phyloP scores from a whole-genome alignment of 2,329 filamentous ascomycete genomes.

The Phialophora macrospora region DNA sequence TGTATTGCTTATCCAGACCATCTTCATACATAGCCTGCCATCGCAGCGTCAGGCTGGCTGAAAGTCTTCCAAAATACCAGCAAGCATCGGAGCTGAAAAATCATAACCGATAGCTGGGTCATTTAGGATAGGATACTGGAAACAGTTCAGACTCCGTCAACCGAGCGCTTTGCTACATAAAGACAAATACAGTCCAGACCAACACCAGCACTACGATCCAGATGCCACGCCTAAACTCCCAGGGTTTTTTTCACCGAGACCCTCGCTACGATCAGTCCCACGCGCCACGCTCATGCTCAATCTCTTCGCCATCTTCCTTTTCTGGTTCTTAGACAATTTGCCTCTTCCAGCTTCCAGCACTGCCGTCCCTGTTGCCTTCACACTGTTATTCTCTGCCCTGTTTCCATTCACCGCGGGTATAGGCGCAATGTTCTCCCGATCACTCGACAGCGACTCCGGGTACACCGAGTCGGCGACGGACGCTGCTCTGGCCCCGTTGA shows the following conservation, averaged over 20 bases:
- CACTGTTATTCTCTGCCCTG: neutral
- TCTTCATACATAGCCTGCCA: neutral
- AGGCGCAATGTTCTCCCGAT: neutral
- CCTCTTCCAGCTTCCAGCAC: neutral
- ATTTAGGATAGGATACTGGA: neutral
- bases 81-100: neutral
- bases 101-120: neutral
- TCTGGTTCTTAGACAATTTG: conserved; percentile 7
- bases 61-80: neutral
- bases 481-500: neutral
- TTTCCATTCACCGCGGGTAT: neutral
- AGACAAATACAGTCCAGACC: neutral
- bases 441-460: conserved; percentile 1
- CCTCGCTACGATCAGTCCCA: neutral
- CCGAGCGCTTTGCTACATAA: neutral
- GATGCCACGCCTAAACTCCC: neutral
- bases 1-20: neutral
- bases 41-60: neutral
- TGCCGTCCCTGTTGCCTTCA: conserved; percentile 1
- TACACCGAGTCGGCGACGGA: neutral
- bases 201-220: neutral
- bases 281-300: conserved; percentile 17
- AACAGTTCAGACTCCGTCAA: neutral
- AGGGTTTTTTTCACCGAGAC: neutral
- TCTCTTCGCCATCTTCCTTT: conserved; percentile 10